Conservation (phyloP, 768 basidiomycete genomes). For the Tylopilus sp. region DNA sequence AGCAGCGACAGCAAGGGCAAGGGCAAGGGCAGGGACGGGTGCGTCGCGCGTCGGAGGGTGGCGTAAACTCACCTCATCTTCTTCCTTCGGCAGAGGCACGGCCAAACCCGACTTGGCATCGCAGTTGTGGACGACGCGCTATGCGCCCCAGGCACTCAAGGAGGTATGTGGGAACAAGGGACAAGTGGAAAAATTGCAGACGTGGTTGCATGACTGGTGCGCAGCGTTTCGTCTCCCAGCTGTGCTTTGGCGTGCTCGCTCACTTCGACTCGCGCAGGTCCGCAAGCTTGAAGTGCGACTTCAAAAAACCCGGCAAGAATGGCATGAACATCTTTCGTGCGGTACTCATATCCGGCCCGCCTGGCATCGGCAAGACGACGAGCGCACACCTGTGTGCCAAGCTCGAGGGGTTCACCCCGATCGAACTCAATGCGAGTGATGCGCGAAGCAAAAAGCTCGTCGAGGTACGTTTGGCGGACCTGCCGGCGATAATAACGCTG, state of each 20-base stretch:
- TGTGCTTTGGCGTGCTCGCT: background rate
- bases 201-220: conserved; percentile 88
- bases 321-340: conserved; percentile 86
- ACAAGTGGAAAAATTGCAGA: conserved; percentile 81
- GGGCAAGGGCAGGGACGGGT: conserved; percentile 13
- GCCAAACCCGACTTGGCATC: conserved; percentile 44
- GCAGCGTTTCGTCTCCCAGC: conserved; percentile 16
- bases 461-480: conserved; percentile 51
- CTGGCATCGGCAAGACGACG: conserved; percentile 97
- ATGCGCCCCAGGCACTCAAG: conserved; percentile 83
- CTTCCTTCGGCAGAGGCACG: conserved; percentile 11
- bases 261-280: conserved; percentile 63
- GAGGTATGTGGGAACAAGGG: conserved; percentile 97
- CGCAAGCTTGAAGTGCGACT: conserved; percentile 63
- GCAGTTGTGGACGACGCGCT: conserved; percentile 94
- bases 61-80: too few species aligned
- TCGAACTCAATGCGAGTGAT: conserved; percentile 97
- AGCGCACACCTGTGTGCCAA: conserved; percentile 91
- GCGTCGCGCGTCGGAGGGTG: too few species aligned
- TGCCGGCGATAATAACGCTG: background rate
- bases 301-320: conserved; percentile 93
- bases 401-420: conserved; percentile 85
- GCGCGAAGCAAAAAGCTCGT: conserved; percentile 94
- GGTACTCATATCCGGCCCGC: conserved; percentile 87
- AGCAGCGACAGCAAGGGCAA: conserved; percentile 10